phyloP scores from a whole-genome alignment of 2,329 filamentous ascomycete species.

The Berkeleyomyces basicola region DNA sequence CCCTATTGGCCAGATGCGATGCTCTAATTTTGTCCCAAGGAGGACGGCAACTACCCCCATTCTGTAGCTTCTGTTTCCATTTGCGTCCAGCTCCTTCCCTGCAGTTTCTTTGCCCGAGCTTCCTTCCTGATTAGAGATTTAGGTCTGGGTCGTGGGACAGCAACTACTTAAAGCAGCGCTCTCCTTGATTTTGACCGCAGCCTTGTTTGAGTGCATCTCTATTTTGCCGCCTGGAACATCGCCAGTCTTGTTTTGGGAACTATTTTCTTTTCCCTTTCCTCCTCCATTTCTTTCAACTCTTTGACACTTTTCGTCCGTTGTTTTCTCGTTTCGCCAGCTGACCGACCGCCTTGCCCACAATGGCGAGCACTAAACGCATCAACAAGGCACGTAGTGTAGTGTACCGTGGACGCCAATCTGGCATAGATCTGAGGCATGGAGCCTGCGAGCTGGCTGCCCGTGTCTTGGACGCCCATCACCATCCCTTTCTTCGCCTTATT shows the following conservation, averaged over 20 bases:
- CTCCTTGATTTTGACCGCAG: no score
- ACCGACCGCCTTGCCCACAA: conserved; percentile 16
- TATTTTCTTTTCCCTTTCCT: not conserved
- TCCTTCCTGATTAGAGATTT: not conserved
- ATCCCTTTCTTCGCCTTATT: not conserved
- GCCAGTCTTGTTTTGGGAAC: no score
- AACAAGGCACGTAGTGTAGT: conserved; percentile 23
- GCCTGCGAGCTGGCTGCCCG: not conserved
- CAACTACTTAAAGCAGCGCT: not conserved
- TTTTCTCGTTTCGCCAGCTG: not conserved
- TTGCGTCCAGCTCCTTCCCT: not conserved
- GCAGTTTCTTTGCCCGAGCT: not conserved
- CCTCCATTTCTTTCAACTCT: not conserved
- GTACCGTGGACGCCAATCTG: not conserved
- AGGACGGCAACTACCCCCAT: not conserved
- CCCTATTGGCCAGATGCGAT: no score
- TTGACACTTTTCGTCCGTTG: not conserved
- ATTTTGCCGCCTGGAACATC: no score
- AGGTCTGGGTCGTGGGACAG: not conserved
- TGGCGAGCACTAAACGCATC: conserved; percentile 29
- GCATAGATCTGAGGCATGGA: no score
- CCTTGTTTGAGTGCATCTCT: not conserved
- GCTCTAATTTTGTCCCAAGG: no score
- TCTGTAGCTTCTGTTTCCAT: not conserved
- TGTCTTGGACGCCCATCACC: not conserved